These are phyloP conservation scores for Echinosophora koreensis DNA, from an alignment of 306 rosid genomes.

Conservation along the genomic window DNA sequence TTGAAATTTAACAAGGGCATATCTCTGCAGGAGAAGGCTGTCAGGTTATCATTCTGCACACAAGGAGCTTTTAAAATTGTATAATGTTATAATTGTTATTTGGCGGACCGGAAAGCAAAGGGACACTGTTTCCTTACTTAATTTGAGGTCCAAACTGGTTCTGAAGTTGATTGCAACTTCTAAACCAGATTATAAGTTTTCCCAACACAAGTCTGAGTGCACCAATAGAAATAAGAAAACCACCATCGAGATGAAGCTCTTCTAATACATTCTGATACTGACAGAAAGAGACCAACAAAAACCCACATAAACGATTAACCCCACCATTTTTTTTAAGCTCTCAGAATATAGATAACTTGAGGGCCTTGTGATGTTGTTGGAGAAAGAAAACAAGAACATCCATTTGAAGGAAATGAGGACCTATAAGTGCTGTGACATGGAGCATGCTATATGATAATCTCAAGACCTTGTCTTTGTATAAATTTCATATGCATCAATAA, in stretches of 20 bases:
- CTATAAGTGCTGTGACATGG: neutral
- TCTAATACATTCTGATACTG: constrained; percentile 1
- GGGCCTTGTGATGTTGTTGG: neutral
- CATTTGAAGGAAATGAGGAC: constrained; percentile 13
- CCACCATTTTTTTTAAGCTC: neutral
- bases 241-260: neutral
- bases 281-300: constrained; percentile 11
- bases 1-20: neutral
- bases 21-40: neutral
- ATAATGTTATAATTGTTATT: neutral
- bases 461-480: neutral
- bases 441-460: constrained; percentile 12
- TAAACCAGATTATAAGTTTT: constrained; percentile 12
- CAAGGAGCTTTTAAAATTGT: constrained; percentile 5
- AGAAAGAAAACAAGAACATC: neutral
- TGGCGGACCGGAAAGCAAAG: neutral
- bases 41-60: neutral
- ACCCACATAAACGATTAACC: neutral
- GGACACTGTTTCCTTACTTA: neutral
- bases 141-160: constrained; percentile 5
- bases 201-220: neutral
- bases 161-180: neutral
- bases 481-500: constrained; percentile 29
- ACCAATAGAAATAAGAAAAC: neutral
- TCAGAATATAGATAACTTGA: constrained; percentile 1